Base-by-base conservation (phyloP, 805 yeast species). In the Cyberlindnera petersonii region DNA sequence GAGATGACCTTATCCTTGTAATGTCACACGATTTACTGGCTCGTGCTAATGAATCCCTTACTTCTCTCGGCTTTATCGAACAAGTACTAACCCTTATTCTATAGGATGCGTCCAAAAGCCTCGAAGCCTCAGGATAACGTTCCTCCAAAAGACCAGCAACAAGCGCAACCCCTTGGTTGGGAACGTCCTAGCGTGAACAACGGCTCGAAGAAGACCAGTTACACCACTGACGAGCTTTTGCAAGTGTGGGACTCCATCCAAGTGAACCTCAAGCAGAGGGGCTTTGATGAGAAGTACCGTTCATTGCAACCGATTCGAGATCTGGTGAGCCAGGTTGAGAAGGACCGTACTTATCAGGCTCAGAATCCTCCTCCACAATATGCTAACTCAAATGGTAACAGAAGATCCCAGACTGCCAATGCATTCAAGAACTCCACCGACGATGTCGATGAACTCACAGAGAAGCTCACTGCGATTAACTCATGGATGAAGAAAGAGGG, bases 201-300 rank as follows among this genome's bases (percentile, higher is more conserved):
- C 24, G 50, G 58, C 62, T 40, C 37, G 48, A 15, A 29, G 46
- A 31, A 47, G 40, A 45, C 39, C 18, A 22, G 35, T 27, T 77
- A 79, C 49, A 51, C 75, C 6, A 61, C 76, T 57, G 67, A 69
- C 21, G 77, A 79, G 48, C 68, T 79, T 47, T 66, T 79, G 43
- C 61, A 68, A 17, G 69, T 77, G 10, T 79, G 80, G 72, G 56
- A 65, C 16, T 60, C 67, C 59, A 54, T 63, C 24, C 50, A 54
- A 7, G 48, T 56, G 23, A 56, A 62, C 30, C 53, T 57, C 24
- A 56, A 63, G 26, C 43, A 43, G 20, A 49, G 46, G 9, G 56
- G 58, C 5, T 49, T 52, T 17, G 53, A 54, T 19, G 67, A 59
- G 21, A 50, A 56, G 16, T 65, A 56, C 41, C 50, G 59, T 31